Evolutionary conservation across 2,329 filamentous ascomycete genomes (phyloP).

Genomic region (Colletotrichum tamarilloi): DNA sequence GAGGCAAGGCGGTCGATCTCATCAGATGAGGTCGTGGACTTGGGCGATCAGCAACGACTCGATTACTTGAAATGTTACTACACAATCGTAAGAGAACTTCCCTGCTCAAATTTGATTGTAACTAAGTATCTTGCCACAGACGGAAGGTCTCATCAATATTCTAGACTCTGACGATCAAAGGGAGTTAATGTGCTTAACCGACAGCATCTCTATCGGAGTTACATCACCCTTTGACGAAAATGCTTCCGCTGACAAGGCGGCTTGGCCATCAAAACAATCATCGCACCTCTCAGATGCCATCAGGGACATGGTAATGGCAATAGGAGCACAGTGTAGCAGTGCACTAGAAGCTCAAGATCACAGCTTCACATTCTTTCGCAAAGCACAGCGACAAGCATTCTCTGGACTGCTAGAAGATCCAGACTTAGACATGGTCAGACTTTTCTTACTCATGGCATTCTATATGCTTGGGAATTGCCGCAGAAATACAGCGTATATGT

Average conservation of each 20-base stretch:
- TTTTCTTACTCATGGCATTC: background rate
- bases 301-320: background rate
- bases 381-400: conserved; percentile 10
- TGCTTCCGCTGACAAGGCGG: background rate
- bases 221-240: background rate
- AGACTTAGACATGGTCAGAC: background rate
- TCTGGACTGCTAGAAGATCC: background rate
- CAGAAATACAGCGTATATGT: background rate
- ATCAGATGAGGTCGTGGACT: background rate
- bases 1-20: background rate
- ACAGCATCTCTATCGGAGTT: background rate
- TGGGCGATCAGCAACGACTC: background rate
- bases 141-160: background rate
- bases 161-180: background rate
- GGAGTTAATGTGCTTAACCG: background rate
- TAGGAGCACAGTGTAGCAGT: background rate
- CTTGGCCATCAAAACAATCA: background rate
- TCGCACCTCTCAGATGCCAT: background rate
- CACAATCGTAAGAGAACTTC: background rate
- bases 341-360: background rate
- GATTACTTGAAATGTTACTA: background rate
- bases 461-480: background rate
- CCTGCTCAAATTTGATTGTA: background rate
- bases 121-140: background rate
- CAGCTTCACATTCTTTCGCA: background rate